phyloP scores from a whole-genome alignment of 1,284 basidiomycete genomes.

The Rhodotorula sp. region DNA sequence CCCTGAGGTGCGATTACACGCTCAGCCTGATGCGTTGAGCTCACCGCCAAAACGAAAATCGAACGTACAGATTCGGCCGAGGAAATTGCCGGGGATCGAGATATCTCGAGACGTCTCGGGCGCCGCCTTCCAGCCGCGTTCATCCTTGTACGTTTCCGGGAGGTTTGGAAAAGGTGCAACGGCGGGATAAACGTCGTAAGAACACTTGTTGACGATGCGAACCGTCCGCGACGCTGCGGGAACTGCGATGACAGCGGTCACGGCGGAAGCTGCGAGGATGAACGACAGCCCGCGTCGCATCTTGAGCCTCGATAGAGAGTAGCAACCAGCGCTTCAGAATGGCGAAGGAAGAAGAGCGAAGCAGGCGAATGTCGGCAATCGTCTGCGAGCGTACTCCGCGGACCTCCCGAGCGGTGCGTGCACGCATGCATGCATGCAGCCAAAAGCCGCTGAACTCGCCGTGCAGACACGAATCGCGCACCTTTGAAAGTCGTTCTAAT shows the following conservation, averaged over 20 bases:
- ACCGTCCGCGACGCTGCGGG: slow-evolving; percentile 8
- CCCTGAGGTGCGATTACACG: not conserved
- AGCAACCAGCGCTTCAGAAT: not conserved
- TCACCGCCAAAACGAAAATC: not conserved
- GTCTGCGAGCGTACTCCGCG: too few species aligned
- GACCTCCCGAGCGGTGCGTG: too few species aligned
- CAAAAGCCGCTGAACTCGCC: too few species aligned
- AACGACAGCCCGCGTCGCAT: not conserved
- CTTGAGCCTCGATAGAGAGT: too few species aligned
- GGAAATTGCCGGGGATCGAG: slow-evolving; percentile 7
- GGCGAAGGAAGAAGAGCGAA: not conserved
- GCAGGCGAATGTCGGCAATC: too few species aligned
- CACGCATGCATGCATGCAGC: too few species aligned
- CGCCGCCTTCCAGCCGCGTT: slow-evolving; percentile 2
- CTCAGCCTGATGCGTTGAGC: too few species aligned
- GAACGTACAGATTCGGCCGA: slow-evolving; percentile 20
- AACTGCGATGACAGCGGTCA: not conserved
- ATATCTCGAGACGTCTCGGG: not conserved
- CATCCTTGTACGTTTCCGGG: slow-evolving; percentile 5
- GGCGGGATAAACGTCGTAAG: slow-evolving; percentile 14
- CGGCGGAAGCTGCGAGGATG: not conserved
- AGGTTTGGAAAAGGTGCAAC: slow-evolving; percentile 3
- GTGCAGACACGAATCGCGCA: not conserved
- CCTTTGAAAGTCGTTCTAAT: not conserved
- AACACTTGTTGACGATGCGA: slow-evolving; percentile 13